Evolutionary conservation across 495 filamentous ascomycete genomes (phyloP).

Genomic region (Podospora conica): DNA sequence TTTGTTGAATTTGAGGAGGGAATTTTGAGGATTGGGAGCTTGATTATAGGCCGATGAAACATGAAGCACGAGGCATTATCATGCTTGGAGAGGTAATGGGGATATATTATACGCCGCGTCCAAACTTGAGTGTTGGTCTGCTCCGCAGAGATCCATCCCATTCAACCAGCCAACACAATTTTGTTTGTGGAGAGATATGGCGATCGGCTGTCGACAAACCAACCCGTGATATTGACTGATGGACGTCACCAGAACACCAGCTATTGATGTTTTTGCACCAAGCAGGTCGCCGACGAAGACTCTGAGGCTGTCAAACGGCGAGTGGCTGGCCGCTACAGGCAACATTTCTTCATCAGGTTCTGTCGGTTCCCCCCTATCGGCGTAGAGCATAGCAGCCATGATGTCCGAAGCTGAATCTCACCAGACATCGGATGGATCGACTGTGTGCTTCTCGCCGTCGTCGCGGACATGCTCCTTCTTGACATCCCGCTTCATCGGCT

Average conservation of each 20-base stretch:
- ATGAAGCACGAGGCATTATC: too few relatives aligned
- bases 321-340: background rate
- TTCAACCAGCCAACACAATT: background rate
- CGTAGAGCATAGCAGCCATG: background rate
- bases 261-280: background rate
- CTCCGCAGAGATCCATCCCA: background rate
- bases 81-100: too few relatives aligned
- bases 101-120: too few relatives aligned
- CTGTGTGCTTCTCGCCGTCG: slow-evolving; percentile 72
- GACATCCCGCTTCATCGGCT: slow-evolving; percentile 79
- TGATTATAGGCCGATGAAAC: too few relatives aligned
- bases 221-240: background rate
- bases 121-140: too few relatives aligned
- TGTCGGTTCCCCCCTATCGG: background rate
- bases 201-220: background rate
- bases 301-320: background rate
- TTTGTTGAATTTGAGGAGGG: too few relatives aligned
- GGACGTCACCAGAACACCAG: background rate
- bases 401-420: slow-evolving; percentile 29
- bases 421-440: slow-evolving; percentile 83
- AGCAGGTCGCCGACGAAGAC: background rate
- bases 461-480: slow-evolving; percentile 68
- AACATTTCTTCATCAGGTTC: too few relatives aligned
- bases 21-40: too few relatives aligned
- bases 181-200: background rate